phyloP scores from a whole-genome alignment of 805 yeast species.

The Brettanomyces nanus region DNA sequence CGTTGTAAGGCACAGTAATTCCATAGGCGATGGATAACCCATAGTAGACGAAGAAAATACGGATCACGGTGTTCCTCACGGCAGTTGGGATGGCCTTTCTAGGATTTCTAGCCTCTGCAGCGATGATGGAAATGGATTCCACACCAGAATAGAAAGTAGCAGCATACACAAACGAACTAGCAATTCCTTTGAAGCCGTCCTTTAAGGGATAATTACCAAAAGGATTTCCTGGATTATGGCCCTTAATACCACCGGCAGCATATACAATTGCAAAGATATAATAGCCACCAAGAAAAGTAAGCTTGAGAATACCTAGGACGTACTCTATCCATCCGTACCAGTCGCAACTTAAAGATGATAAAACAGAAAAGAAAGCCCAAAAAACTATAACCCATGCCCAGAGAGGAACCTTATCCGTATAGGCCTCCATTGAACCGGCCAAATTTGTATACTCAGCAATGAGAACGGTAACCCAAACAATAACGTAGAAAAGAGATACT shows the following conservation, averaged over 20 bases:
- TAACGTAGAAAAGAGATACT: conserved; percentile 42
- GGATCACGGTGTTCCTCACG: conserved; percentile 42
- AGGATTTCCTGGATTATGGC: conserved; percentile 24
- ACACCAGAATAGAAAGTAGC: conserved; percentile 15
- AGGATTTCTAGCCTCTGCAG: conserved; percentile 53
- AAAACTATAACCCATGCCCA: conserved; percentile 45
- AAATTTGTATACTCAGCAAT: conserved; percentile 46
- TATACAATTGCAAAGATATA: conserved; percentile 32
- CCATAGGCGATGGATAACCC: conserved; percentile 44
- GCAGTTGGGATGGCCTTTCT: conserved; percentile 45
- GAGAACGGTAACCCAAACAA: conserved; percentile 45
- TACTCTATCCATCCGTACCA: conserved; percentile 51
- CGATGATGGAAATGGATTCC: conserved; percentile 33
- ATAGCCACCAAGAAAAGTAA: conserved; percentile 41
- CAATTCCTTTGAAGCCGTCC: conserved; percentile 14
- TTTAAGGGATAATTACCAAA: conserved; percentile 27
- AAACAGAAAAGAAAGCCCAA: conserved; percentile 42
- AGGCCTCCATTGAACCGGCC: conserved; percentile 37
- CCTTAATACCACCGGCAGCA: conserved; percentile 31
- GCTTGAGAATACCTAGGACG: conserved; percentile 40
- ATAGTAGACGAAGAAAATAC: conserved; percentile 44
- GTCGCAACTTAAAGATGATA: conserved; percentile 40
- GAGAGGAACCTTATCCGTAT: conserved; percentile 43
- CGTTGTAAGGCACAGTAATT: conserved; percentile 44
- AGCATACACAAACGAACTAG: conserved; percentile 9